Evolutionary conservation across 2,329 filamentous ascomycete genomes (phyloP), one percentile per base, ranked within the genome.

Genomic region (Alternaria incomplexa): DNA sequence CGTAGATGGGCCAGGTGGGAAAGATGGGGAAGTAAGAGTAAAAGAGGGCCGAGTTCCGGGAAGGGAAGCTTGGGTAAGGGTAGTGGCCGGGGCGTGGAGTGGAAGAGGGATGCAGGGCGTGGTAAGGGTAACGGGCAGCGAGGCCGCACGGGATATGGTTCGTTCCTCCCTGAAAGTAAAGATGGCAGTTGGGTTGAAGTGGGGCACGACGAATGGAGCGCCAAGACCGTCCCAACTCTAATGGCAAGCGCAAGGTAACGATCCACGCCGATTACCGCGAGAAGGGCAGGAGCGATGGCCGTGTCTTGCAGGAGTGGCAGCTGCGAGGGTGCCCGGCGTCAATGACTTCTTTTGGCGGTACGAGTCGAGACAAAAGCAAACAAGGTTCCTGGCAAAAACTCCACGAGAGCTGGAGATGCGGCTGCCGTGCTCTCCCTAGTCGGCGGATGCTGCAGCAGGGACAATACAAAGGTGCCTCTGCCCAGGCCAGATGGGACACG

Each of bases 391-490:
- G 51, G 47, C 62, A 51, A 56, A 51, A 51, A 62, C 43, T 61
- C 66, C 76, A 77, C 72, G 58, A 60, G 63, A 76, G 66, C 62
- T 62, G 52, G 51, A 66, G 73, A 74, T 57, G 76, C 74, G 74
- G 76, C 76, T 78, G 77, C 77, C 78, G 76, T 72, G 62, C 63
- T 62, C 63, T 65, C 62, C 59, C 51, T 54, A 54, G 59, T 54
- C 55, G 56, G 63, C 56, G 58, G 61, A 56, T 28, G 64, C 63
- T 63, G 61, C 64, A 65, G 64, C 61, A 67, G 62, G 65, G 56
- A 66, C 62, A 63, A 63, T 50, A 61, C 65, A 71, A 65, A 65
- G 60, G 64, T 65, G 66, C 43, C 23, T 46, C 40, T 25, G 15
- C 23, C 56, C 15, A 32, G 43, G 25, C 32, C 52, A 61, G 46